Evolutionary conservation across 257 asterid genomes (phyloP).

Genomic region (Solanum commersonii): DNA sequence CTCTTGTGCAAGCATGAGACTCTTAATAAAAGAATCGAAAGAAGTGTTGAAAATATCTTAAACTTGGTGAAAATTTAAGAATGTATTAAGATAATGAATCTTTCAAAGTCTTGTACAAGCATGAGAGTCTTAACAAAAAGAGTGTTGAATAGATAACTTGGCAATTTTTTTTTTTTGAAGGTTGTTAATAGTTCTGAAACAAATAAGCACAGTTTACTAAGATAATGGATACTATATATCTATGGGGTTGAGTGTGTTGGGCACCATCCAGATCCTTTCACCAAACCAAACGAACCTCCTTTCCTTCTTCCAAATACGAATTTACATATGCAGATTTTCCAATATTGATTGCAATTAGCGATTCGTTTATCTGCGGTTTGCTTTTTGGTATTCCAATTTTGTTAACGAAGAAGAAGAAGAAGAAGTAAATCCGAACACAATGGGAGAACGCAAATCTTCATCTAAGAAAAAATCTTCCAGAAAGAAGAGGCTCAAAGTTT

Average conservation of each 20-base stretch:
- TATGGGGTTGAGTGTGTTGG: neutral
- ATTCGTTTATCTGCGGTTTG: neutral
- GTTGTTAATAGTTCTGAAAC: too few species aligned
- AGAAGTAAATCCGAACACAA: slow-evolving; percentile 1
- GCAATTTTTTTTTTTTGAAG: too few species aligned
- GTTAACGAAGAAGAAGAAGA: slow-evolving; percentile 15
- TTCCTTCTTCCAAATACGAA: neutral
- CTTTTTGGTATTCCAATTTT: neutral
- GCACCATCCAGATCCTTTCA: neutral
- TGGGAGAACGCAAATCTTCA: slow-evolving; percentile 42
- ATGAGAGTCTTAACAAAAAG: too few species aligned
- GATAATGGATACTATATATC: neutral
- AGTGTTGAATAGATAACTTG: too few species aligned
- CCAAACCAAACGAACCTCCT: neutral
- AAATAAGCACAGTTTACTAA: neutral
- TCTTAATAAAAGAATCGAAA: too few species aligned
- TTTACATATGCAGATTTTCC: neutral
- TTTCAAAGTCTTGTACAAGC: fast-evolving
- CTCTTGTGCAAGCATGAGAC: too few species aligned
- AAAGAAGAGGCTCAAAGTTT: slow-evolving; percentile 42
- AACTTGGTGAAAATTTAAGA: too few species aligned
- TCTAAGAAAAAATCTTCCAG: slow-evolving; percentile 42
- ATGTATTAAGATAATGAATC: too few species aligned
- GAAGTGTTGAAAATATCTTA: fast-evolving
- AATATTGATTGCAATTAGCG: neutral